Percentiles rank a stretch among this genome's conserved stretches.
These are phyloP conservation scores for Takakia lepidozioides DNA, from an alignment of 225 moss, liverwort and hornwort species.

Conservation along the genomic window DNA sequence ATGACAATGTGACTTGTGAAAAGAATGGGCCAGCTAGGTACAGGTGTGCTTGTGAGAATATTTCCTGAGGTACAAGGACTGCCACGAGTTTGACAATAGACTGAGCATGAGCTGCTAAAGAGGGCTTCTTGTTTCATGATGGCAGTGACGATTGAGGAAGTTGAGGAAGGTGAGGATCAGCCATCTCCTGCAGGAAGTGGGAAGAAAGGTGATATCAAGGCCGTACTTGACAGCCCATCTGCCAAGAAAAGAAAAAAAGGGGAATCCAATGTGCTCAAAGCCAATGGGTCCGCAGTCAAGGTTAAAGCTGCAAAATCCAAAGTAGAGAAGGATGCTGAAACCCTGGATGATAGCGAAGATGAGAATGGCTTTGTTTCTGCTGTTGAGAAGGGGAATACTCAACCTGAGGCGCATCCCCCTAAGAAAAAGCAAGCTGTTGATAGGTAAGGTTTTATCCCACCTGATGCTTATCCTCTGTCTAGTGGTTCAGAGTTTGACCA, in stretches of 20 bases:
- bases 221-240: slow-evolving; percentile 15
- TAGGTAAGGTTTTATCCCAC: slow-evolving; percentile 22
- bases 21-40: too few species aligned
- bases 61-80: too few species aligned
- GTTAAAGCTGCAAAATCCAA: not conserved
- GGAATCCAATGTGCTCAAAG: slow-evolving; percentile 7
- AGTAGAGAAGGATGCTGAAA: slow-evolving; percentile 17
- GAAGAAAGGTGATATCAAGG: slow-evolving; percentile 9
- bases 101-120: too few species aligned
- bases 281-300: slow-evolving; percentile 4
- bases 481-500: not conserved
- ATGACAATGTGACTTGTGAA: too few species aligned
- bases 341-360: slow-evolving; percentile 67
- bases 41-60: too few species aligned
- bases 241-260: slow-evolving; percentile 43
- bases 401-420: slow-evolving; percentile 15
- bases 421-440: slow-evolving; percentile 37
- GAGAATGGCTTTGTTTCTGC: slow-evolving; percentile 68
- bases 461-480: not conserved
- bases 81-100: too few species aligned
- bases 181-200: not conserved
- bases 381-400: slow-evolving; percentile 5
- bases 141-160: slow-evolving; percentile 43
- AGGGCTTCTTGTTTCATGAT: too few species aligned
- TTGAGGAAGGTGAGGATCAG: slow-evolving; percentile 13